These are phyloP conservation scores for Ustilago sp. DNA, from an alignment of 1,284 basidiomycete genomes.

Conservation along the genomic window DNA sequence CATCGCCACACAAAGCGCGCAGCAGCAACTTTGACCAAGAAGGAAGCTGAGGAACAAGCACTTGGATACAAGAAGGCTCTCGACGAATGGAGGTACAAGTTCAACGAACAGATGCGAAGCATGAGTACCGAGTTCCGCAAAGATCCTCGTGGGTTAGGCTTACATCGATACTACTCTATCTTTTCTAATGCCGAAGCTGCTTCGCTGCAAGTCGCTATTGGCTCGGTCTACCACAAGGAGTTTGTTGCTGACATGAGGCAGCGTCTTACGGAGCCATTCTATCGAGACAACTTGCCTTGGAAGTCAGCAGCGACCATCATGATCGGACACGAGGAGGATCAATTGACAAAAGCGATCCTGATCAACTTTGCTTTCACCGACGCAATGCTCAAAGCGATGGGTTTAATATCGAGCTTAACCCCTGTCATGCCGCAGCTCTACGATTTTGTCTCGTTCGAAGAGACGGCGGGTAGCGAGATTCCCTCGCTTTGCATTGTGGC, in stretches of 20 bases:
- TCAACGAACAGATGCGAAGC: constrained; percentile 49
- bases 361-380: constrained; percentile 45
- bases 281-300: constrained; percentile 29
- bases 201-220: constrained; percentile 36
- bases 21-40: constrained; percentile 30
- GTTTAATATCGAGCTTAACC: constrained; percentile 33
- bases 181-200: constrained; percentile 43
- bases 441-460: constrained; percentile 46
- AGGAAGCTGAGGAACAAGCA: constrained; percentile 41
- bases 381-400: constrained; percentile 41
- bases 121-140: constrained; percentile 39
- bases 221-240: constrained; percentile 44
- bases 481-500: constrained; percentile 43
- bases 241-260: constrained; percentile 43
- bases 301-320: constrained; percentile 37
- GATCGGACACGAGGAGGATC: constrained; percentile 39
- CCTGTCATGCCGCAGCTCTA: constrained; percentile 46
- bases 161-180: constrained; percentile 47
- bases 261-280: constrained; percentile 34
- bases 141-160: constrained; percentile 39
- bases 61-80: constrained; percentile 35
- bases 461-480: constrained; percentile 36
- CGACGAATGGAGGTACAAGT: constrained; percentile 49
- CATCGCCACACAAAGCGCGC: constrained; percentile 41
- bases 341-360: constrained; percentile 38